These are phyloP conservation scores for Cadophora gregata DNA, from an alignment of 2,329 filamentous ascomycete genomes.

Conservation along the genomic window DNA sequence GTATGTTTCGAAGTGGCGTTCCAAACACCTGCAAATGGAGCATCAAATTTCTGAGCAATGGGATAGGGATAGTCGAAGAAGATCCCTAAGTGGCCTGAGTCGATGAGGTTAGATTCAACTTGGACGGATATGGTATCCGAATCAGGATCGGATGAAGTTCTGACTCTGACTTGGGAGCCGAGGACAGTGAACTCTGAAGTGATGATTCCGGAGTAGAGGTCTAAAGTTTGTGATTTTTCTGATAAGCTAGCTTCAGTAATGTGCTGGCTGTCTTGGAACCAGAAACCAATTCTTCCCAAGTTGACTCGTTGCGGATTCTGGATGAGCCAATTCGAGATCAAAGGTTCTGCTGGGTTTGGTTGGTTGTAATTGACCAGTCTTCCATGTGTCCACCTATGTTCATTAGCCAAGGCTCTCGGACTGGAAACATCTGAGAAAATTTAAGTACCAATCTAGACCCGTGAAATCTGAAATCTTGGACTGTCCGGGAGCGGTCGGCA, in stretches of 20 bases:
- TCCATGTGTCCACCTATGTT: slow-evolving; percentile 48
- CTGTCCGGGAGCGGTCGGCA: slow-evolving; percentile 47
- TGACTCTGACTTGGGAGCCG: neutral
- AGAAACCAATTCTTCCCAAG: slow-evolving; percentile 50
- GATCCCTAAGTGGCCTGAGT: neutral
- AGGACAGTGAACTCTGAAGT: neutral
- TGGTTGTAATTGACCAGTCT: slow-evolving; percentile 51
- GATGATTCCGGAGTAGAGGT: neutral
- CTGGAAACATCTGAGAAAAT: too few species aligned
- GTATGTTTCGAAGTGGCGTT: slow-evolving; percentile 49
- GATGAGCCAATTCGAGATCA: slow-evolving; percentile 57
- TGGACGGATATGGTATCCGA: neutral
- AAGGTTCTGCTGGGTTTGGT: slow-evolving; percentile 48
- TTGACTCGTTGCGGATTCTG: slow-evolving; percentile 55
- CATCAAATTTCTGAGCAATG: neutral
- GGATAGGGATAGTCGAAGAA: neutral
- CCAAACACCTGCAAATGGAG: slow-evolving; percentile 48
- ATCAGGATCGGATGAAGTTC: neutral
- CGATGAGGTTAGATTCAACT: neutral
- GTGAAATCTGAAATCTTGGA: slow-evolving; percentile 47
- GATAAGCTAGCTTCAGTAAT: slow-evolving; percentile 39
- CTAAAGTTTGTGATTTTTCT: neutral
- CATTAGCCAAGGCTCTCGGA: slow-evolving; percentile 10
- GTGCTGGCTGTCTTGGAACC: slow-evolving; percentile 42
- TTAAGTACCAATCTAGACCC: slow-evolving; percentile 50